Evolutionary conservation across 179 eudicot species (phyloP).

Genomic region (Beta corolliflora): DNA sequence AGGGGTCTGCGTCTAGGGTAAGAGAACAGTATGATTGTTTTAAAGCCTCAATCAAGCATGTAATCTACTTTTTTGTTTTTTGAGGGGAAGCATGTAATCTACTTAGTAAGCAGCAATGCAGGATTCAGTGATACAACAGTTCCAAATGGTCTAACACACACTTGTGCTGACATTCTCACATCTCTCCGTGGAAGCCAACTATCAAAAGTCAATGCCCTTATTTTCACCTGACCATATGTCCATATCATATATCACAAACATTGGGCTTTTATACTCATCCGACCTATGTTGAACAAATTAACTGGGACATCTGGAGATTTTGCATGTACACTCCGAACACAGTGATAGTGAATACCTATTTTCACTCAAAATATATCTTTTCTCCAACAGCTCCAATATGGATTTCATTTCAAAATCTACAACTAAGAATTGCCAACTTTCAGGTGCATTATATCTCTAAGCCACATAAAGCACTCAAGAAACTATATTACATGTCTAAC

Average conservation of each 20-base stretch:
- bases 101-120: neutral
- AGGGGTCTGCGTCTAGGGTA: too few species aligned
- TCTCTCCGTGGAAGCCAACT: neutral
- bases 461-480: neutral
- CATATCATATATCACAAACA: neutral
- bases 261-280: neutral
- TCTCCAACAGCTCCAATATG: neutral
- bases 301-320: neutral
- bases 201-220: neutral
- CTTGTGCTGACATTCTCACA: neutral
- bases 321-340: neutral
- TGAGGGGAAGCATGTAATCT: too few species aligned
- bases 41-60: too few species aligned
- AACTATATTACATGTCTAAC: neutral
- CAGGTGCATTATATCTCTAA: neutral
- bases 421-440: neutral
- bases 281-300: neutral
- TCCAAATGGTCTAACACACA: neutral
- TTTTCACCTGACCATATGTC: neutral
- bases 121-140: neutral
- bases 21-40: too few species aligned
- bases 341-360: neutral
- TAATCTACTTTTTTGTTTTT: too few species aligned
- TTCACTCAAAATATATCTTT: neutral
- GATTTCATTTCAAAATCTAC: neutral